Percentiles rank a stretch among this genome's conserved stretches.
Conservation (phyloP, 805 yeast genomes). For the Suhomyces tanzawaensis region DNA sequence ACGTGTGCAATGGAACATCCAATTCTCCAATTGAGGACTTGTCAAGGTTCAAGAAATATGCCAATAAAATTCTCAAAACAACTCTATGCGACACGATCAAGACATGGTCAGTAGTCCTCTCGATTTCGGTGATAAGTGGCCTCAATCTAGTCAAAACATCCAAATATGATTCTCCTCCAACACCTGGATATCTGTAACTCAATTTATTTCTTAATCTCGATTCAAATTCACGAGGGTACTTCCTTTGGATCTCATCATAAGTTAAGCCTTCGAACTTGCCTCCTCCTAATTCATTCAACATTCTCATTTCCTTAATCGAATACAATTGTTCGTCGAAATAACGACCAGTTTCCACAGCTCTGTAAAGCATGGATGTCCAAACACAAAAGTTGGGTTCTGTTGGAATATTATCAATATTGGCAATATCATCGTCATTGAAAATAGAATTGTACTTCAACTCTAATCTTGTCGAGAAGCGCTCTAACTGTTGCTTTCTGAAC, state of each 20-base stretch:
- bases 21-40: conserved; percentile 80
- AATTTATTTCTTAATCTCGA: conserved; percentile 76
- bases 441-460: conserved; percentile 41
- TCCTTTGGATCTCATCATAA: conserved; percentile 74
- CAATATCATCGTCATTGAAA: conserved; percentile 23
- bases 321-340: conserved; percentile 71
- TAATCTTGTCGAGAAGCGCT: conserved; percentile 46
- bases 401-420: conserved; percentile 31
- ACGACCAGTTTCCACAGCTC: conserved; percentile 77
- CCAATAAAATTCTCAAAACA: conserved; percentile 80
- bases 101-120: conserved; percentile 84
- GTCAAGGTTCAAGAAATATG: conserved; percentile 82
- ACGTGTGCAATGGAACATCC: conserved; percentile 90
- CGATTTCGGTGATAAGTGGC: conserved; percentile 89
- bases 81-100: conserved; percentile 86
- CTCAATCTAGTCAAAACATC: conserved; percentile 89
- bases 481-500: conserved; percentile 63
- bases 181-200: conserved; percentile 90
- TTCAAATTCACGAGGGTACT: conserved; percentile 74
- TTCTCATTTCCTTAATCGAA: conserved; percentile 82
- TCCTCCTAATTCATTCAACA: conserved; percentile 91
- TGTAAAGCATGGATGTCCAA: conserved; percentile 84
- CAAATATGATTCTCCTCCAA: conserved; percentile 93
- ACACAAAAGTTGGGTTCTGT: conserved; percentile 78
- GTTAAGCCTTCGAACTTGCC: conserved; percentile 94